Evolutionary conservation across 177 flowering plant species (phyloP).

Genomic region (Vitis hybrid): DNA sequence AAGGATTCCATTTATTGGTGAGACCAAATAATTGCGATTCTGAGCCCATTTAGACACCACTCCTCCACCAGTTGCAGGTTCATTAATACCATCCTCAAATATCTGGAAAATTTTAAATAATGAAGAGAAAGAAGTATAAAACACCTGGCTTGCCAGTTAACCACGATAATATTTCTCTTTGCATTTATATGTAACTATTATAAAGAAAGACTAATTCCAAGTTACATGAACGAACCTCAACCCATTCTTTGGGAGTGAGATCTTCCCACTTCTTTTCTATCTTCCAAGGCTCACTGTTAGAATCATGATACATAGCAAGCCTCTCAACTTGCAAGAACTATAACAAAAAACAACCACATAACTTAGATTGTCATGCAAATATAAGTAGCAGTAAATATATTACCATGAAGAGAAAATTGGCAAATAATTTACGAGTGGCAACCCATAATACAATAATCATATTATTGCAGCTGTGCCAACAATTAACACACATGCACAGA

Average conservation of each 20-base stretch:
- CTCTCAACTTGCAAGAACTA: constrained; percentile 97
- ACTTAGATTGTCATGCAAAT: not conserved
- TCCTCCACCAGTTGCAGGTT: constrained; percentile 36
- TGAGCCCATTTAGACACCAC: constrained; percentile 58
- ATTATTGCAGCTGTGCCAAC: too few species aligned
- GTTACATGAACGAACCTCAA: constrained; percentile 66
- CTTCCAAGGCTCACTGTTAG: constrained; percentile 75
- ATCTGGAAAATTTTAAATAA: constrained; percentile 41
- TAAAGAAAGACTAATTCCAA: not conserved
- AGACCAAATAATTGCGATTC: constrained; percentile 73
- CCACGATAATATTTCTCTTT: too few species aligned
- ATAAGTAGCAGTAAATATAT: not conserved
- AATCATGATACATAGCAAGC: constrained; percentile 95
- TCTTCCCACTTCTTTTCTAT: constrained; percentile 87
- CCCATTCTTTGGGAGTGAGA: constrained; percentile 86
- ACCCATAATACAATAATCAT: too few species aligned
- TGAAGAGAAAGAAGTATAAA: not conserved
- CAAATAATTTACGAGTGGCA: not conserved
- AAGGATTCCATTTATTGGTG: constrained; percentile 91
- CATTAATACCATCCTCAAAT: constrained; percentile 96
- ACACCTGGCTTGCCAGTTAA: too few species aligned
- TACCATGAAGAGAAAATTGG: not conserved
- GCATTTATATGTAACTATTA: not conserved
- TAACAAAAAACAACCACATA: constrained; percentile 12
- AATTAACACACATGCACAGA: too few species aligned